A percentile compares a stretch with the other conserved stretches of the same genome.
phyloP scores from a whole-genome alignment of 441 rosid species.

The Lepidium campestre region DNA sequence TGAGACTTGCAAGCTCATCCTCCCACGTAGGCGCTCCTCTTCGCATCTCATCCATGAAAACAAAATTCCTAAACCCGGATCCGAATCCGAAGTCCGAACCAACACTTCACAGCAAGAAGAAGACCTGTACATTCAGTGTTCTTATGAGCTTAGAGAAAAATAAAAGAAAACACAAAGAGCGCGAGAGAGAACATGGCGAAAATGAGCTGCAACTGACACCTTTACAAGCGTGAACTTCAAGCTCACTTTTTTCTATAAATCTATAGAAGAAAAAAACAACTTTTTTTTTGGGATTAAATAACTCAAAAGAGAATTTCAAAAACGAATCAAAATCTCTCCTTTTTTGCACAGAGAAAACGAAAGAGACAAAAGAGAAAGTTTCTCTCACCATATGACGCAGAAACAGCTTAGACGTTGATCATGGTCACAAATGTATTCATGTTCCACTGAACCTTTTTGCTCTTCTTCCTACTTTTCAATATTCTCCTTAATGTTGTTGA shows the following conservation, averaged over 20 bases:
- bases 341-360: background rate
- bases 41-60: constrained; percentile 56
- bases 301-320: constrained; percentile 12
- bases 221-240: constrained; percentile 64
- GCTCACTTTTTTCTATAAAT: constrained; percentile 26
- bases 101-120: background rate
- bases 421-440: background rate
- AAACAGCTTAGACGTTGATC: constrained; percentile 14
- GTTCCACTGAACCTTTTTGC: background rate
- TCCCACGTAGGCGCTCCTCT: constrained; percentile 58
- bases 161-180: constrained; percentile 22
- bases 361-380: background rate
- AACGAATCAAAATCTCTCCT: constrained; percentile 34
- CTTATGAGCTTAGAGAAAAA: background rate
- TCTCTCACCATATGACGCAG: constrained; percentile 17
- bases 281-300: background rate
- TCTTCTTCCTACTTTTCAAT: background rate
- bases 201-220: constrained; percentile 32
- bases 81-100: background rate
- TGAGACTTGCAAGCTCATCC: constrained; percentile 63
- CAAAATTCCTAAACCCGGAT: background rate
- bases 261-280: background rate
- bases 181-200: constrained; percentile 30
- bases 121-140: background rate
- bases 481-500: background rate